A percentile compares a stretch with the other conserved stretches of the same genome.
Conservation (phyloP, 768 basidiomycete genomes). For the Termitomyces heimii region DNA sequence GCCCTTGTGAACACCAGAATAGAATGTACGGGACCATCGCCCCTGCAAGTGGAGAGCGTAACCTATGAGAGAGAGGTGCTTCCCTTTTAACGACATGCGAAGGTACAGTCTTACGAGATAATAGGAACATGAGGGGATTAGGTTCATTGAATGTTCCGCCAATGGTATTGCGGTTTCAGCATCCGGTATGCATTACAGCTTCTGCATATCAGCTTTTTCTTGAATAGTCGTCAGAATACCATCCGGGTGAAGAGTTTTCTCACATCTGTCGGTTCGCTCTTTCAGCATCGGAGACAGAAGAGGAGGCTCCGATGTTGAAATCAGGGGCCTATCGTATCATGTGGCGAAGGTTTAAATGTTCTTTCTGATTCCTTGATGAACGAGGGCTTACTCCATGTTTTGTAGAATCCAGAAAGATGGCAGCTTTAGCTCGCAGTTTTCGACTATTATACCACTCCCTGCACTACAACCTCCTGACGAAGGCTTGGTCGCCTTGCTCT, state of each 20-base stretch:
- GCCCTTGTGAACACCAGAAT: constrained; percentile 50
- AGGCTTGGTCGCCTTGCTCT: constrained; percentile 58
- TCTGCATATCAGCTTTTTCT: neutral
- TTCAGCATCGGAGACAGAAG: constrained; percentile 32
- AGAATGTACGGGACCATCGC: constrained; percentile 50
- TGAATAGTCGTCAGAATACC: constrained; percentile 39
- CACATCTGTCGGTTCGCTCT: constrained; percentile 49
- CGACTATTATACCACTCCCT: constrained; percentile 55
- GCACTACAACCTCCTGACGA: constrained; percentile 54
- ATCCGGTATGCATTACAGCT: constrained; percentile 29
- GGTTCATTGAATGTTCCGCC: constrained; percentile 47
- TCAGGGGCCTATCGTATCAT: constrained; percentile 55
- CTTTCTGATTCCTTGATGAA: neutral
- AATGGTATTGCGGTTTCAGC: constrained; percentile 43
- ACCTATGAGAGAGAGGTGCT: constrained; percentile 42
- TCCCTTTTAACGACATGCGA: neutral
- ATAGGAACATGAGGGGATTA: constrained; percentile 40
- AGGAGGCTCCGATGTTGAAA: constrained; percentile 30
- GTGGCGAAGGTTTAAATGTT: constrained; percentile 56
- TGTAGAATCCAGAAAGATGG: constrained; percentile 42
- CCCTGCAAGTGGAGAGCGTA: constrained; percentile 46
- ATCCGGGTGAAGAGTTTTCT: constrained; percentile 60
- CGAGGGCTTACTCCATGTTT: neutral
- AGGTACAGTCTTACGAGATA: neutral
- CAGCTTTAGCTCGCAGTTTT: constrained; percentile 36